A percentile compares a stretch with the other conserved stretches of the same genome.
Conservation (phyloP, 225 moss, liverwort and hornwort species). For the Sphagnum tenellum region DNA sequence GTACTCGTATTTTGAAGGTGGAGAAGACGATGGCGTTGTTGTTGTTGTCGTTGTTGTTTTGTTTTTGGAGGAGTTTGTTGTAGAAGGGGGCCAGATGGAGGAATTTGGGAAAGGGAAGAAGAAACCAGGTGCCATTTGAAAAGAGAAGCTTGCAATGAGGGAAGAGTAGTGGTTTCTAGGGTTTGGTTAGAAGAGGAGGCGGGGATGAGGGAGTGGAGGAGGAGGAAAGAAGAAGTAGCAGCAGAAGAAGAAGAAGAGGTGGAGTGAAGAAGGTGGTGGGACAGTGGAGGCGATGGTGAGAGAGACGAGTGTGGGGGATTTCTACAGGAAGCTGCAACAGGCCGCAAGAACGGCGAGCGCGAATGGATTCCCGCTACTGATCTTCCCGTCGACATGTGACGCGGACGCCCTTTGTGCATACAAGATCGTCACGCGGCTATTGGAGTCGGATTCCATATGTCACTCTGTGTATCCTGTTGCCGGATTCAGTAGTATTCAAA, state of each 20-base stretch:
- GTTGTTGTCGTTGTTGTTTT: too few relatives aligned
- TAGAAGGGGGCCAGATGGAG: too few relatives aligned
- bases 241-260: conserved; percentile 1
- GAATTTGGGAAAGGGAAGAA: too few relatives aligned
- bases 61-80: too few relatives aligned
- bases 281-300: conserved; percentile 65
- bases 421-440: conserved; percentile 54
- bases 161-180: too few relatives aligned
- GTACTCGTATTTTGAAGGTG: too few relatives aligned
- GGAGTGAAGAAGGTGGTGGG: not conserved
- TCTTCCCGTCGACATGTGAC: conserved; percentile 84
- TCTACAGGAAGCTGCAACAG: conserved; percentile 66
- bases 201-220: too few relatives aligned
- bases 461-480: conserved; percentile 86
- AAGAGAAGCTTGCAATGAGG: too few relatives aligned
- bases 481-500: conserved; percentile 55
- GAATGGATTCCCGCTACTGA: conserved; percentile 50
- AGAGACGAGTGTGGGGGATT: conserved; percentile 63
- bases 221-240: not conserved
- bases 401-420: conserved; percentile 76
- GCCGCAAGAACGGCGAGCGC: conserved; percentile 51
- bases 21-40: too few relatives aligned
- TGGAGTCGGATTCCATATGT: conserved; percentile 70
- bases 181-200: too few relatives aligned
- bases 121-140: too few relatives aligned